These are phyloP conservation scores for Candida cerambycidarum DNA, from an alignment of 805 yeast genomes.

Conservation along the genomic window DNA sequence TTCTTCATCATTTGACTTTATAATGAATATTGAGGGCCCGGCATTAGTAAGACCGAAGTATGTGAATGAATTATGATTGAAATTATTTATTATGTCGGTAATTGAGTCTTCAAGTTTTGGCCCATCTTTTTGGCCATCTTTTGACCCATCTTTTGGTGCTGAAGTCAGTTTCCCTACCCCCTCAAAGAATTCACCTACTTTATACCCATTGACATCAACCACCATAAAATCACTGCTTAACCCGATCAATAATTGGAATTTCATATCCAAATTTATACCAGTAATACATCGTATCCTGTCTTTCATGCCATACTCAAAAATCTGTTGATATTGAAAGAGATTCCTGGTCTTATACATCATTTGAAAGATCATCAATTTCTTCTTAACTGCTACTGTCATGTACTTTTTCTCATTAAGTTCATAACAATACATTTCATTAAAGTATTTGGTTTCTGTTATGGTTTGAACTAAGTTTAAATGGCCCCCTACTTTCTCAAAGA, in stretches of 20 bases:
- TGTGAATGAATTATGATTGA: slow-evolving; percentile 29
- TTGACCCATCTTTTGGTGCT: no score
- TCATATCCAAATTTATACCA: slow-evolving; percentile 12
- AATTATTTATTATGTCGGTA: slow-evolving; percentile 7
- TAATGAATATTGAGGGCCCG: slow-evolving; percentile 27
- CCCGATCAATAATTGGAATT: slow-evolving; percentile 21
- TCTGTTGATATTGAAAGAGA: slow-evolving; percentile 24
- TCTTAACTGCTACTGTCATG: slow-evolving; percentile 29
- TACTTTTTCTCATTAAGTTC: slow-evolving; percentile 20
- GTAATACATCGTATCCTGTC: slow-evolving; percentile 29
- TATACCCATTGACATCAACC: slow-evolving; percentile 21
- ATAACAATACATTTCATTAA: slow-evolving; percentile 18
- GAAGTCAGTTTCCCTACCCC: no score
- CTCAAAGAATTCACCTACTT: neutral
- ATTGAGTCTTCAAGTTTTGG: no score
- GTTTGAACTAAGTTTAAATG: slow-evolving; percentile 33
- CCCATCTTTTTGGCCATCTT: no score
- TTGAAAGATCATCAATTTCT: slow-evolving; percentile 27
- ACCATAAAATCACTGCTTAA: slow-evolving; percentile 26
- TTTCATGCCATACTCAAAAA: slow-evolving; percentile 26
- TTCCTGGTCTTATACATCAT: slow-evolving; percentile 31
- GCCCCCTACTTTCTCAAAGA: slow-evolving; percentile 31
- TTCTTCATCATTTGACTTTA: slow-evolving; percentile 17
- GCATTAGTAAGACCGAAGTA: slow-evolving; percentile 37
- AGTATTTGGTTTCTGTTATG: slow-evolving; percentile 25